phyloP scores from a whole-genome alignment of 176 grass and related monocot genomes.

The Musa troglodytarum region DNA sequence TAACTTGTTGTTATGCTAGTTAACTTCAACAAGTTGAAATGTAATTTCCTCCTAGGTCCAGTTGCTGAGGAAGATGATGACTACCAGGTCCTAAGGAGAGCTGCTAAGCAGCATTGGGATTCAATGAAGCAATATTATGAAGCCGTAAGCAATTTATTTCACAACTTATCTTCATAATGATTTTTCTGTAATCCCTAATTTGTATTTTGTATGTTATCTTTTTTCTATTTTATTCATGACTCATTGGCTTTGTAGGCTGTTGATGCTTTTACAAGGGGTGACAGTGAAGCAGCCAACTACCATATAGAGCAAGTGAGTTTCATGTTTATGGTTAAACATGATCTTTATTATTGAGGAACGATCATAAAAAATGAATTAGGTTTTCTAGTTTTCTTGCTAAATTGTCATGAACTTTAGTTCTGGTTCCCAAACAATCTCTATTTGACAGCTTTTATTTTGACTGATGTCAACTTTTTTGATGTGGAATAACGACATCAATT shows the following conservation, averaged over 20 bases:
- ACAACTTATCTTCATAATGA: constrained; percentile 13
- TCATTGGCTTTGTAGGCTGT: constrained; percentile 44
- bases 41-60: constrained; percentile 8
- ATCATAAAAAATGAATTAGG: not conserved
- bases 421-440: not conserved
- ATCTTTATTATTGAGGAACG: not conserved
- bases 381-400: constrained; percentile 11
- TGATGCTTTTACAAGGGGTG: constrained; percentile 63
- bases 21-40: not conserved
- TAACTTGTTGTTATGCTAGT: not conserved
- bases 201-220: constrained; percentile 12
- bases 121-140: constrained; percentile 87
- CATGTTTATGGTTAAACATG: not conserved
- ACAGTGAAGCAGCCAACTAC: constrained; percentile 43
- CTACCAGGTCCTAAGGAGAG: constrained; percentile 54
- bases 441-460: not conserved
- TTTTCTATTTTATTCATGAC: constrained; percentile 24
- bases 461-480: no score
- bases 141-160: constrained; percentile 43
- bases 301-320: constrained; percentile 56
- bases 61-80: constrained; percentile 50
- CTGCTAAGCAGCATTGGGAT: constrained; percentile 74
- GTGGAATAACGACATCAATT: no score
- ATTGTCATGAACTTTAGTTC: not conserved
- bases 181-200: constrained; percentile 8